Evolutionary conservation across 805 yeast species (phyloP).

Genomic region (Millerago galiae): DNA sequence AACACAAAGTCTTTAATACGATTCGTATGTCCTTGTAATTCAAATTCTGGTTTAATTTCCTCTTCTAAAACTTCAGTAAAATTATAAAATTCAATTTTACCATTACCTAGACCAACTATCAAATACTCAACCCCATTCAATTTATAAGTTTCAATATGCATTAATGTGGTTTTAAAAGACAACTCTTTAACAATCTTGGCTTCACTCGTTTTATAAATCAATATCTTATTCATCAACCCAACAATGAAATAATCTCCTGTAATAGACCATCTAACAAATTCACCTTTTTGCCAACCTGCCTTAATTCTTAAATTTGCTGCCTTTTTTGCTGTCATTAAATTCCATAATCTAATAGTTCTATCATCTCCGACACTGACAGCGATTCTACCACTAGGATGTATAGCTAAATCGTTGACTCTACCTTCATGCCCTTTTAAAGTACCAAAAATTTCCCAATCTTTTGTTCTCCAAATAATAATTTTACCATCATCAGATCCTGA

Average conservation of each 20-base stretch:
- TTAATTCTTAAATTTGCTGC: constrained; percentile 77
- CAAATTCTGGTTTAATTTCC: constrained; percentile 43
- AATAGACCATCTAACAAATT: constrained; percentile 59
- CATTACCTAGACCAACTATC: constrained; percentile 65
- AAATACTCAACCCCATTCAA: constrained; percentile 48
- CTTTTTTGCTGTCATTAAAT: constrained; percentile 91
- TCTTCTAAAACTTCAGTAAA: constrained; percentile 28
- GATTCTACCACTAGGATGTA: constrained; percentile 85
- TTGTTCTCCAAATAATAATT: constrained; percentile 87
- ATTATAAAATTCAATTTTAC: constrained; percentile 55
- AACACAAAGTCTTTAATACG: constrained; percentile 77
- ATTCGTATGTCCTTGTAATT: constrained; percentile 72
- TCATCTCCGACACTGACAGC: constrained; percentile 89
- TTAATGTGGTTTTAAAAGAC: constrained; percentile 50
- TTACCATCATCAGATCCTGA: constrained; percentile 90
- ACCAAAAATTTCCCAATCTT: constrained; percentile 94
- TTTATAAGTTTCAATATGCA: constrained; percentile 53
- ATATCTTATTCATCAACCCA: constrained; percentile 59
- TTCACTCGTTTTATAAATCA: constrained; percentile 56
- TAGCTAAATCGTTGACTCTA: constrained; percentile 76
- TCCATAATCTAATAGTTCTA: constrained; percentile 83
- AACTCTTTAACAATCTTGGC: constrained; percentile 53
- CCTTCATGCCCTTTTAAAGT: constrained; percentile 83
- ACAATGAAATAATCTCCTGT: constrained; percentile 71
- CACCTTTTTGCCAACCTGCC: constrained; percentile 61